A percentile compares a stretch with the other conserved stretches of the same genome.
Conservation (phyloP, 2,329 filamentous ascomycete species). For the Penicillium fuscoglaucum region DNA sequence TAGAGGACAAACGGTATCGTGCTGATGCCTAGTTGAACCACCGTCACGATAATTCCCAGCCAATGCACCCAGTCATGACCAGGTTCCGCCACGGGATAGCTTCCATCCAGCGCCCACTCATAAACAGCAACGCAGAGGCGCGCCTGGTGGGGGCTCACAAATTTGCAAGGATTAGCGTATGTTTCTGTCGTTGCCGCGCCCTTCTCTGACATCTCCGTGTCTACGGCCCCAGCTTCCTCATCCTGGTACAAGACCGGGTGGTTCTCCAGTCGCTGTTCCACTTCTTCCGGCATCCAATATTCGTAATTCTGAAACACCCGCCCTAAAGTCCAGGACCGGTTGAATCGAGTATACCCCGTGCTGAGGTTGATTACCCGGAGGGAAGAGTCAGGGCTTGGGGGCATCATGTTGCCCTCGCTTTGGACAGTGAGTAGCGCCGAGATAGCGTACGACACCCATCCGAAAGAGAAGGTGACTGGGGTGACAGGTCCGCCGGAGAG, state of each 20-base stretch:
- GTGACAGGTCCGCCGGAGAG: constrained; percentile 28
- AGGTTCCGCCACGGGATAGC: not conserved
- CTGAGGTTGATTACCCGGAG: constrained; percentile 38
- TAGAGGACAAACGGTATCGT: constrained; percentile 35
- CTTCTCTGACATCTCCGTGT: constrained; percentile 14
- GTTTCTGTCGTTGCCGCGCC: not conserved
- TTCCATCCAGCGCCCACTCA: constrained; percentile 16
- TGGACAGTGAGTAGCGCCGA: constrained; percentile 31
- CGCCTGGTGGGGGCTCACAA: not conserved
- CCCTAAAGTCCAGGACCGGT: constrained; percentile 47
- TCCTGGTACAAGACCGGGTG: not conserved
- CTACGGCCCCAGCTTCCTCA: not conserved
- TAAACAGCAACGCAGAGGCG: constrained; percentile 12
- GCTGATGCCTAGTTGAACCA: constrained; percentile 36
- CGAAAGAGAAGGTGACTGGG: constrained; percentile 43
- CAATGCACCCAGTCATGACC: constrained; percentile 19
- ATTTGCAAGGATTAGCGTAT: not conserved
- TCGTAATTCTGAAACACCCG: constrained; percentile 47
- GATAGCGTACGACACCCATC: constrained; percentile 43
- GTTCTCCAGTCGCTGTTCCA: constrained; percentile 4
- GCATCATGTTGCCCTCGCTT: constrained; percentile 39
- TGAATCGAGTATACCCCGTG: constrained; percentile 41
- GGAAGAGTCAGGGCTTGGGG: constrained; percentile 32
- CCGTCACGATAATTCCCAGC: constrained; percentile 22
- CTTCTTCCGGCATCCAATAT: constrained; percentile 24